Evolutionary conservation across 2,329 filamentous ascomycete species (phyloP).

Genomic region (Elsinoe necatrix): DNA sequence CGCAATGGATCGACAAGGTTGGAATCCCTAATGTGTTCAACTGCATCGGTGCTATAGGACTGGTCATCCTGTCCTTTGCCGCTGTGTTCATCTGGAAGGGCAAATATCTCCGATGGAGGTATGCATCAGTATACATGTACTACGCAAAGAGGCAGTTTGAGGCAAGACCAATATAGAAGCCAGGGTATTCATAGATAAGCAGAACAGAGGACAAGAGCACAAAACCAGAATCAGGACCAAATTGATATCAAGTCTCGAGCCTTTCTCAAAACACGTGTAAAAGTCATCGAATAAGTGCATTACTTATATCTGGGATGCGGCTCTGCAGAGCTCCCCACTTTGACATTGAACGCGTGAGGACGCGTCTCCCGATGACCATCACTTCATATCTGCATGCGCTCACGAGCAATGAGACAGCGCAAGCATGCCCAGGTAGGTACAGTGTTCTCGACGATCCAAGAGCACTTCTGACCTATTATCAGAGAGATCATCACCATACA

Average conservation of each 20-base stretch:
- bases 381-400: not conserved
- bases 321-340: not conserved
- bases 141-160: conserved; percentile 30
- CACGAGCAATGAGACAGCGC: conserved; percentile 9
- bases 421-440: conserved; percentile 16
- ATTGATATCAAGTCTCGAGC: too few relatives aligned
- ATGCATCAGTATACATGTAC: conserved; percentile 29
- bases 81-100: conserved; percentile 30
- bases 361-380: not conserved
- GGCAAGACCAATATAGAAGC: conserved; percentile 22
- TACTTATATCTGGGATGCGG: not conserved
- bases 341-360: not conserved
- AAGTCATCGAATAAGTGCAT: too few relatives aligned
- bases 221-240: too few relatives aligned
- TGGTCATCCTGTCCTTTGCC: conserved; percentile 26
- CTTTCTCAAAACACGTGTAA: too few relatives aligned
- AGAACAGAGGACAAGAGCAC: too few relatives aligned
- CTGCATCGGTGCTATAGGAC: conserved; percentile 31
- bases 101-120: conserved; percentile 28
- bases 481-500: conserved; percentile 99
- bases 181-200: too few relatives aligned
- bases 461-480: conserved; percentile 17
- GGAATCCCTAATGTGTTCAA: conserved; percentile 37
- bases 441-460: too few relatives aligned
- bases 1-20: conserved; percentile 34